A percentile compares a stretch with the other conserved stretches of the same genome.
phyloP scores from a whole-genome alignment of 1,284 basidiomycete species.

The Athelia sp. region DNA sequence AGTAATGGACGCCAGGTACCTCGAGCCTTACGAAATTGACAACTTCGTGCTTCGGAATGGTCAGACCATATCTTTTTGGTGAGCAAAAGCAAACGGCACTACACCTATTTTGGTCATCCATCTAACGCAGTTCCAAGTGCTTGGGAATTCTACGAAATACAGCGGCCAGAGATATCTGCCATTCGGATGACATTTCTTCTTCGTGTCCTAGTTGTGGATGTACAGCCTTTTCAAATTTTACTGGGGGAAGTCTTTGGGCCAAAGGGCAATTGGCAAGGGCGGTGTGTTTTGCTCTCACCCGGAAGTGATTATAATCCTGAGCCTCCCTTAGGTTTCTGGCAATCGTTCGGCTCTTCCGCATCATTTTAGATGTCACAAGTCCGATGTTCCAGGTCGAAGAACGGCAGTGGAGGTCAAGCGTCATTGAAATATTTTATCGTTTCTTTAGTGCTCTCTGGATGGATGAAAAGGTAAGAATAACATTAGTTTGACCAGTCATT shows the following conservation, averaged over 20 bases:
- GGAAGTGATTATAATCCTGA: neutral
- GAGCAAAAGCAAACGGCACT: conserved; percentile 10
- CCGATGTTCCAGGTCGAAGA: conserved; percentile 56
- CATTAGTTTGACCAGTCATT: neutral
- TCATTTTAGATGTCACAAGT: conserved; percentile 59
- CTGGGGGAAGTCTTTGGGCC: conserved; percentile 32
- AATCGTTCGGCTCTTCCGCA: conserved; percentile 51
- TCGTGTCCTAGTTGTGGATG: conserved; percentile 56
- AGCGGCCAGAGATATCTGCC: conserved; percentile 43
- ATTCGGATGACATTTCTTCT: conserved; percentile 52
- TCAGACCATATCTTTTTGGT: conserved; percentile 52
- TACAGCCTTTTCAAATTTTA: conserved; percentile 51
- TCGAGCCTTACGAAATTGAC: conserved; percentile 63
- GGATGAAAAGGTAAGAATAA: conserved; percentile 46
- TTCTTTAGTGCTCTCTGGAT: conserved; percentile 63
- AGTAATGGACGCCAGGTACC: conserved; percentile 47
- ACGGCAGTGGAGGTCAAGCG: conserved; percentile 59
- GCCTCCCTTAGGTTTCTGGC: conserved; percentile 27
- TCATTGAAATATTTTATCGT: conserved; percentile 49
- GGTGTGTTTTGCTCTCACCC: conserved; percentile 26
- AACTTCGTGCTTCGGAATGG: conserved; percentile 66
- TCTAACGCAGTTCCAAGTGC: conserved; percentile 39
- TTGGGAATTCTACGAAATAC: conserved; percentile 62
- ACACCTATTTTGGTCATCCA: neutral
- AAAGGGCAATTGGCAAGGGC: conserved; percentile 38